These are phyloP conservation scores for Globisporangium abappressorium DNA, from an alignment of 352 stramenopile genomes.

Conservation along the genomic window DNA sequence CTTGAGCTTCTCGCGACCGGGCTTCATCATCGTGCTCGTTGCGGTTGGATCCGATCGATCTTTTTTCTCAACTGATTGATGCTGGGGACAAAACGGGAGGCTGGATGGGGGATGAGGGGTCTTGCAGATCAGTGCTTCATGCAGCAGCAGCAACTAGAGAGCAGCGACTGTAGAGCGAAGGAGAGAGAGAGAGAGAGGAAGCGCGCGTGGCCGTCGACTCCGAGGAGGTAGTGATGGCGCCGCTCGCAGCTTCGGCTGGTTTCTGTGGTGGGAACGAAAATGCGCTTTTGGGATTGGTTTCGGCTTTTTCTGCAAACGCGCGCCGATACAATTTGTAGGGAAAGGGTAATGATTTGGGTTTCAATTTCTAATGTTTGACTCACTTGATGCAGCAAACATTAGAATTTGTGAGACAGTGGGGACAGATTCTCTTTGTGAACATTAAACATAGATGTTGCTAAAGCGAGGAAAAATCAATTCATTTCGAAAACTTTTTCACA, in stretches of 20 bases:
- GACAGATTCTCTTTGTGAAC: no score
- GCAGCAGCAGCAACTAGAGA: constrained; percentile 4
- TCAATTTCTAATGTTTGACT: no score
- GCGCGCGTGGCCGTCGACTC: background rate
- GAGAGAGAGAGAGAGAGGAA: background rate
- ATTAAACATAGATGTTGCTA: no score
- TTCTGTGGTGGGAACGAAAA: constrained; percentile 1
- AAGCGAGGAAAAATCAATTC: no score
- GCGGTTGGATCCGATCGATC: constrained; percentile 1
- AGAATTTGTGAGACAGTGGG: no score
- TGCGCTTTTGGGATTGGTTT: background rate
- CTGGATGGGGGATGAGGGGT: background rate
- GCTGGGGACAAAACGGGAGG: background rate
- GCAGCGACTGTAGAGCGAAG: background rate
- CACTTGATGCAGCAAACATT: no score
- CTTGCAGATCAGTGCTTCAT: constrained; percentile 10
- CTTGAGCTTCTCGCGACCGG: constrained; percentile 11
- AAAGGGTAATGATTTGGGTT: no score
- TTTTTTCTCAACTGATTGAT: constrained; percentile 2
- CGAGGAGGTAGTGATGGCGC: background rate
- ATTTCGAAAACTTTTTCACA: no score
- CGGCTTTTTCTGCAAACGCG: background rate
- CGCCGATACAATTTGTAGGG: no score
- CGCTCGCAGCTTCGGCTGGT: background rate
- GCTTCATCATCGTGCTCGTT: constrained; percentile 9